Base-by-base conservation (phyloP, 805 yeast genomes). In the Debaryomyces hansenii region DNA sequence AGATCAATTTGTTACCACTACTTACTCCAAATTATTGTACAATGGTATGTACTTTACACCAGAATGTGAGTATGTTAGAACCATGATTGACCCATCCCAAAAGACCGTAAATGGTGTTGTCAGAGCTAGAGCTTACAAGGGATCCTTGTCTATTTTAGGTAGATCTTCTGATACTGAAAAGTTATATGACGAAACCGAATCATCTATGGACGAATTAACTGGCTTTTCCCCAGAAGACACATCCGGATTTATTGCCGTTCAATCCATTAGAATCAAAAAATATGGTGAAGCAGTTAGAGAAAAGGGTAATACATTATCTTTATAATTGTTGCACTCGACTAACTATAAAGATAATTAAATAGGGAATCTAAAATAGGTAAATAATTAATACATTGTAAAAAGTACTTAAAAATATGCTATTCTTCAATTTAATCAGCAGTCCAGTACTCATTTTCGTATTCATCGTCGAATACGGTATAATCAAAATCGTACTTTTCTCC, bases 11-110 rank as follows among this genome's bases (percentile, higher is more conserved):
- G 99, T 94, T 58, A 90, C 99, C 37, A 87, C 96, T 61, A 71
- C 90, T 43, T 91, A 90, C 78, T 83, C 98, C 53, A 87, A 85
- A 69, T 78, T 89, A 66, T 80, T 94, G 57, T 94, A 94, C 83
- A 94, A 94, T 70, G 99, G 99, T 72, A 83, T 92, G 81, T 94
- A 92, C 79, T 94, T 90, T 80, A 84, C 96, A 38, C 99, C 99
- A 66, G 99, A 94, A 79, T 88, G 97, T 71, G 99, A 92, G 75
- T 94, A 85, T 69, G 85, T 90, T 64, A 87, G 97, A 76, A 64
- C 87, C 16, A 90, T 90, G 96, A 94, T 94, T 61, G 83, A 82
- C 51, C 97, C 97, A 49, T 91, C 98, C 34, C 99, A 94, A 76
- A 81, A 76, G 59, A 86, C 96, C 47, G 98, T 94, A 62, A 94